Evolutionary conservation across 208 protist species (phyloP), one percentile per base, ranked within the genome.

Genomic region (Leishmania martiniquensis): DNA sequence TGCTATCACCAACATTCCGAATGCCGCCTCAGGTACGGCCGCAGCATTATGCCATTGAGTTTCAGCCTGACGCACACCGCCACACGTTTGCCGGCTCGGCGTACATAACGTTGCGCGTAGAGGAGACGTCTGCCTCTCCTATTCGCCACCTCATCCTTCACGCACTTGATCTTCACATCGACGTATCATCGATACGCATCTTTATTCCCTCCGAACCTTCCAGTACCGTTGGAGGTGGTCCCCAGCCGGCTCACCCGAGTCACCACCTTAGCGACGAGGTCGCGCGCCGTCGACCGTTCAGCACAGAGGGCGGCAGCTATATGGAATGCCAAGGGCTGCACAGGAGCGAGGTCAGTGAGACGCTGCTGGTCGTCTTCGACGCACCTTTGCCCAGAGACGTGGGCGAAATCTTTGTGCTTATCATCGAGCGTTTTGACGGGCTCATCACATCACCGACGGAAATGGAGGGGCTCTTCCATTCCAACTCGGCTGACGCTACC

Each of bases 41-140:
- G 37, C 52, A 62, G 59, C 82, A 82, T 49, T 93, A 93, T 77
- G 80, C 87, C 17, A 60, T 93, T 17, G 75, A 89, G 44, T 87
- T 93, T 66, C 71, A 81, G 39, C 87, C 85, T 22, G 62, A 79
- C 62, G 63, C 80, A 9, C 42, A 25, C 12, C 57, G 37, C 25
- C n/a, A 70, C 62, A 62, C 63, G 9, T 91, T 91, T 54, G 60
- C 42, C 15, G 87, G 82, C 37, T 59, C 72, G 13, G 80, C 55
- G 66, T 76, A 77, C 60, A 80, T 92, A 54, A 87, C 70, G 34
- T 44, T 90, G 44, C 70, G 74, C 54, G 78, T 92, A 20, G 59
- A 25, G 0, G 70, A 57, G 63, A 29, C 80, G 0, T 62, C 81
- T 6, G 57, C 55, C 17, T 39, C 51, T 9, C 82, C 87, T 12